A percentile compares a stretch with the other conserved stretches of the same genome.
Conservation (phyloP, 495 filamentous ascomycete genomes). For the Lepidopterella palustris region DNA sequence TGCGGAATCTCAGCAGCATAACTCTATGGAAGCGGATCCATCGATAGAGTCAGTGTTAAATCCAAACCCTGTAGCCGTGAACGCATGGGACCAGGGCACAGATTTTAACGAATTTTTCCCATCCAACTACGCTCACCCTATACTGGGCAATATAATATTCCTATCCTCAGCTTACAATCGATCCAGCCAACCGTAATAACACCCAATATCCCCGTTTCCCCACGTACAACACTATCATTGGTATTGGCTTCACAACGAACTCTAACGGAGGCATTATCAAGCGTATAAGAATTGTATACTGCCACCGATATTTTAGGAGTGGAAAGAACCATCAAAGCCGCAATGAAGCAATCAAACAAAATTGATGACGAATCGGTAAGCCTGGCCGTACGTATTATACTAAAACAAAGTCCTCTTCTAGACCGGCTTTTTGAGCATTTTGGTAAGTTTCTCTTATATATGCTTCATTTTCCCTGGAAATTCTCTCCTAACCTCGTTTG, state of each 20-base stretch:
- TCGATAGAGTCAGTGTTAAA: neutral
- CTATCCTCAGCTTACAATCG: neutral
- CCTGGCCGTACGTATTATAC: neutral
- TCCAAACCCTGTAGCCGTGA: neutral
- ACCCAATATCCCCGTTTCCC: neutral
- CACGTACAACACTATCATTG: neutral
- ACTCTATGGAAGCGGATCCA: neutral
- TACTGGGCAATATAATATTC: neutral
- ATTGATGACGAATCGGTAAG: neutral
- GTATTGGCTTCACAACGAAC: neutral
- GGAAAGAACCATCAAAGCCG: neutral
- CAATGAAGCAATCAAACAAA: neutral
- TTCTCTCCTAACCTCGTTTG: too few relatives aligned
- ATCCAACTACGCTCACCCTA: neutral
- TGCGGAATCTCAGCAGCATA: neutral
- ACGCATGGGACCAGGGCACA: neutral
- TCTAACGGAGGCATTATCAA: neutral
- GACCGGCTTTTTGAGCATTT: neutral
- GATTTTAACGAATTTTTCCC: neutral
- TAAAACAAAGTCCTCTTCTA: neutral
- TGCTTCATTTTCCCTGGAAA: too few relatives aligned
- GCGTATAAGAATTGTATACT: neutral
- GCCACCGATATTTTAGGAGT: conserved; percentile 1
- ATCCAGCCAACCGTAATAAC: neutral
- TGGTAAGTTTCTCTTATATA: neutral